Conservation (phyloP, 192 early-diverging fungal genomes). For the Coemansia sp. region DNA sequence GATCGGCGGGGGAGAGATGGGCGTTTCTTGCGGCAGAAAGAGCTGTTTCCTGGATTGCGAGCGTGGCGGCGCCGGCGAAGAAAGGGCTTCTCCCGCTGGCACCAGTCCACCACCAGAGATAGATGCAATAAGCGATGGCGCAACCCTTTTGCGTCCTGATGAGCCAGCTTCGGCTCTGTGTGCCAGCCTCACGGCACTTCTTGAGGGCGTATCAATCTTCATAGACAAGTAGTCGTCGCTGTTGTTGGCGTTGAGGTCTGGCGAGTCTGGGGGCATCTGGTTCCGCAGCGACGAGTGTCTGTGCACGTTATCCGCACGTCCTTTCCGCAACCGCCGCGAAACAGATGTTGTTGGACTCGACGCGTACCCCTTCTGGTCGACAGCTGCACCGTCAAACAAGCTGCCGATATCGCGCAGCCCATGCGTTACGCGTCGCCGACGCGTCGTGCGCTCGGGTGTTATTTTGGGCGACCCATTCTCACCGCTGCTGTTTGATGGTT, state of each 20-base stretch:
- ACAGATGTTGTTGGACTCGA: slow-evolving; percentile 31
- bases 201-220: neutral
- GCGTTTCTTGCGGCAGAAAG: neutral
- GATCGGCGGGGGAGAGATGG: slow-evolving; percentile 17
- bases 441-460: neutral
- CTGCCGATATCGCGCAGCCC: neutral
- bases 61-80: neutral
- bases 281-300: slow-evolving; percentile 9
- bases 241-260: neutral
- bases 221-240: neutral
- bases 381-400: slow-evolving; percentile 1
- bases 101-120: neutral
- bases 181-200: neutral
- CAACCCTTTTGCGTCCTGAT: slow-evolving; percentile 5
- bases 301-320: slow-evolving; percentile 23
- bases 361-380: slow-evolving; percentile 21
- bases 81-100: neutral
- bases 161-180: neutral
- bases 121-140: slow-evolving; percentile 17
- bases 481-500: neutral
- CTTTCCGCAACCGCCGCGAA: slow-evolving; percentile 25
- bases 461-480: neutral
- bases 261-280: slow-evolving; percentile 8
- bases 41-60: slow-evolving; percentile 3
- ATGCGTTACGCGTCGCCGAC: neutral